phyloP scores from a whole-genome alignment of 2,329 filamentous ascomycete species.

The Blastomyces emzantsi region DNA sequence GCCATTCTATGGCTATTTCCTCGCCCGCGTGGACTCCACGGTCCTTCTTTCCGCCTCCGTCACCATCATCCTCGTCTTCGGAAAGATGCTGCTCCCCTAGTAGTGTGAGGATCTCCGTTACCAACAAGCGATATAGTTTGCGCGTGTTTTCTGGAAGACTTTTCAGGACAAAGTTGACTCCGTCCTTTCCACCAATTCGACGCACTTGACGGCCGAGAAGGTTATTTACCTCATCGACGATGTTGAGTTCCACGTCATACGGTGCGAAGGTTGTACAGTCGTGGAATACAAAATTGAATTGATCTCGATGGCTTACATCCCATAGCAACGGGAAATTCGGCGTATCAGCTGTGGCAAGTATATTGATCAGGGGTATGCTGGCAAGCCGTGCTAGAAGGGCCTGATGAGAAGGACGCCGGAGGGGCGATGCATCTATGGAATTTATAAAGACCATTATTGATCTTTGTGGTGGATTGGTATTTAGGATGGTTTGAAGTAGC shows the following conservation, averaged over 20 bases:
- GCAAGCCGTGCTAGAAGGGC: slow-evolving; percentile 67
- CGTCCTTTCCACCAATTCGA: slow-evolving; percentile 78
- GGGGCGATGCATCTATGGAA: slow-evolving; percentile 70
- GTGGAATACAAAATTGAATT: slow-evolving; percentile 83
- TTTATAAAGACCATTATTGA: slow-evolving; percentile 66
- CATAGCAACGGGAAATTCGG: slow-evolving; percentile 81
- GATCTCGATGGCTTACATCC: slow-evolving; percentile 75
- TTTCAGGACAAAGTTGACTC: slow-evolving; percentile 81
- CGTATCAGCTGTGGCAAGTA: slow-evolving; percentile 77
- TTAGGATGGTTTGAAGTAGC: slow-evolving; percentile 54
- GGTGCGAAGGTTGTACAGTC: slow-evolving; percentile 84
- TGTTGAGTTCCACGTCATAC: slow-evolving; percentile 64
- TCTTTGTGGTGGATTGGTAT: slow-evolving; percentile 33
- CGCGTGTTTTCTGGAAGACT: slow-evolving; percentile 88
- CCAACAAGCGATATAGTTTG: slow-evolving; percentile 73
- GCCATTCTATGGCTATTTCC: slow-evolving; percentile 70
- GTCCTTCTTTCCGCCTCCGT: slow-evolving; percentile 22
- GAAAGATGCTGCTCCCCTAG: slow-evolving; percentile 45
- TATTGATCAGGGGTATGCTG: slow-evolving; percentile 58
- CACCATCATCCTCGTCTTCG: slow-evolving; percentile 43
- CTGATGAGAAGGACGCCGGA: slow-evolving; percentile 64
- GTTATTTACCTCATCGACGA: slow-evolving; percentile 83
- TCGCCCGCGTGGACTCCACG: slow-evolving; percentile 22
- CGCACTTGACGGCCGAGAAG: slow-evolving; percentile 72
- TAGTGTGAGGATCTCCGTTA: slow-evolving; percentile 71